Evolutionary conservation across 306 rosid genomes (phyloP).

Genomic region (Senna tora): DNA sequence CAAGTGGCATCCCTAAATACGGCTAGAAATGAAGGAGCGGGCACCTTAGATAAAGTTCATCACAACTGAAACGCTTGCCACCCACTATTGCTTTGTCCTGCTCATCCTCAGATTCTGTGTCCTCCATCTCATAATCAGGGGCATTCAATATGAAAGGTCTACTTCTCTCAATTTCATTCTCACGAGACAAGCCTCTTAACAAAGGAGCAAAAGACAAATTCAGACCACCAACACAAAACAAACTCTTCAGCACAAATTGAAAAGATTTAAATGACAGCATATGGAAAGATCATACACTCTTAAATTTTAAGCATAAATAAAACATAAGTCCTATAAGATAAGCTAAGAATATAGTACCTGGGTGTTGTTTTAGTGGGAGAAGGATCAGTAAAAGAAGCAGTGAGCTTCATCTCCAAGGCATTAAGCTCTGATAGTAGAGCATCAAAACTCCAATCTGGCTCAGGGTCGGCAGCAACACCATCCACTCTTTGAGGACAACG

Average conservation of each 20-base stretch:
- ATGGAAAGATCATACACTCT: neutral
- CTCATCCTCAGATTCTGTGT: conserved; percentile 48
- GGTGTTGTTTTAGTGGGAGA: conserved; percentile 44
- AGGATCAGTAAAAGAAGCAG: conserved; percentile 46
- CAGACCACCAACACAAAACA: conserved; percentile 25
- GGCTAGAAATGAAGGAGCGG: conserved; percentile 18
- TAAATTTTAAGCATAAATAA: neutral
- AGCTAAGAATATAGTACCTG: conserved; percentile 42
- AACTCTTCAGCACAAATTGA: neutral
- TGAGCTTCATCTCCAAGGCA: conserved; percentile 60
- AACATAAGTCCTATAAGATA: neutral
- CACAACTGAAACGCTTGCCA: conserved; percentile 55
- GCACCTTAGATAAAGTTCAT: conserved; percentile 68
- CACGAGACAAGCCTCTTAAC: conserved; percentile 35
- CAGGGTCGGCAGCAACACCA: conserved; percentile 62
- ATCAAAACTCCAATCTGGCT: conserved; percentile 80
- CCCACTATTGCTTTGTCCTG: conserved; percentile 42
- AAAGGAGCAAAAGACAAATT: conserved; percentile 12
- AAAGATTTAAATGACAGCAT: conserved; percentile 23
- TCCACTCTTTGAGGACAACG: conserved; percentile 46
- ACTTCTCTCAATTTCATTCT: conserved; percentile 43
- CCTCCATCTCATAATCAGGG: conserved; percentile 59
- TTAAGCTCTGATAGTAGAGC: conserved; percentile 66
- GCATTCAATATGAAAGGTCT: conserved; percentile 64
- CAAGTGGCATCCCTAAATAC: neutral